These are phyloP conservation scores for Guyanaporus albipodus DNA, from an alignment of 768 basidiomycete genomes.

Conservation along the genomic window DNA sequence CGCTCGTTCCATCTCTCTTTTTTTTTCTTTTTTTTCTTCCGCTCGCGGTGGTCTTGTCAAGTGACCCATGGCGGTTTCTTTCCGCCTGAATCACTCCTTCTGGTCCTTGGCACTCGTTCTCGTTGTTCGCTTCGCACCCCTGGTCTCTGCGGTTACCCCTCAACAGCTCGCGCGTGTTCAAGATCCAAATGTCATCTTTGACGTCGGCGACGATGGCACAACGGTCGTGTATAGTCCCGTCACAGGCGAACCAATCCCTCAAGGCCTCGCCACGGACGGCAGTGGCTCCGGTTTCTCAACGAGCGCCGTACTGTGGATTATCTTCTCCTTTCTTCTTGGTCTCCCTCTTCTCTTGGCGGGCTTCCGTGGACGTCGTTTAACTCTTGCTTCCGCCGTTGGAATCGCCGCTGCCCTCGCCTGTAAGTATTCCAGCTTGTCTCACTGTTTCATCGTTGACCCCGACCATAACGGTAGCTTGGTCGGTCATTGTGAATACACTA, in stretches of 20 bases:
- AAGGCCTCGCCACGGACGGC: constrained; percentile 58
- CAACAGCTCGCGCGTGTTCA: constrained; percentile 21
- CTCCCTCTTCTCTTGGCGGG: constrained; percentile 52
- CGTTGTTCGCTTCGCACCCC: constrained; percentile 2
- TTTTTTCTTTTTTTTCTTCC: constrained; percentile 8
- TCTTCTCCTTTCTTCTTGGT: constrained; percentile 49
- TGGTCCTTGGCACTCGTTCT: constrained; percentile 16
- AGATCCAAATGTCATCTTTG: constrained; percentile 31
- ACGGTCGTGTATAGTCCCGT: constrained; percentile 42
- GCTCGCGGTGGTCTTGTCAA: constrained; percentile 11
- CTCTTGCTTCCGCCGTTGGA: constrained; percentile 53
- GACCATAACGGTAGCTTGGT: constrained; percentile 42
- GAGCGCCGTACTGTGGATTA: constrained; percentile 57
- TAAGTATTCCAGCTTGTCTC: constrained; percentile 25
- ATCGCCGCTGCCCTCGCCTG: constrained; percentile 45
- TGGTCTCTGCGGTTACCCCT: constrained; percentile 9
- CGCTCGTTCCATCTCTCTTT: constrained; percentile 3
- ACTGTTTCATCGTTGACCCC: neutral
- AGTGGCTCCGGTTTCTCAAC: constrained; percentile 46
- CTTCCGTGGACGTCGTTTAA: constrained; percentile 53
- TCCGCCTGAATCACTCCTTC: constrained; percentile 19
- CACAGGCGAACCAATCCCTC: constrained; percentile 43
- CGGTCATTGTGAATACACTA: constrained; percentile 56
- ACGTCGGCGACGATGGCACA: constrained; percentile 30
- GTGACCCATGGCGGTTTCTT: constrained; percentile 26